Base-by-base conservation (phyloP, 768 basidiomycete genomes). In the Termitomyces sp. region DNA sequence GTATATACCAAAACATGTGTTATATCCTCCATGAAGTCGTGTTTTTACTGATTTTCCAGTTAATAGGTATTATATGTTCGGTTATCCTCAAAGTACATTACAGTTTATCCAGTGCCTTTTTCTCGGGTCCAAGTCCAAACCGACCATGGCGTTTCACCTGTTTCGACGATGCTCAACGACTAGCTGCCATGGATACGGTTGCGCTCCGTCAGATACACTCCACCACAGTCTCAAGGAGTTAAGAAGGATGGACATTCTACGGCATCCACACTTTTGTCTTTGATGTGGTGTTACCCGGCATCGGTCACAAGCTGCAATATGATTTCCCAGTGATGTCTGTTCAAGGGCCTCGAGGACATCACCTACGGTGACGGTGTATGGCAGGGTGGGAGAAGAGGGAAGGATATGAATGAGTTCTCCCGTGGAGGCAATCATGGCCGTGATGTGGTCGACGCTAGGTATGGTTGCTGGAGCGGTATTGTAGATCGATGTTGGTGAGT, bases 301-400 rank as follows among this genome's bases (percentile, higher is more conserved):
- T 22, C 17, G 32, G 35, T 41, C 37, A 22, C 54, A 56, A 26
- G 24, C 42, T 10, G 30, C 15, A 35, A n/a, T 10, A 42, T 44
- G 34, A 15, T 11, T 45, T 48, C 22, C 21, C 15, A 54, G n/a
- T 7, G n/a, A n/a, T 10, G n/a, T 34, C 8, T 34, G 38, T 19
- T n/a, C 34, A 15, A 59, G 55, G 14, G 46, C 43, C 21, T 56
- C n/a, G 5, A 56, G 21, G 6, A 59, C 58, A n/a, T 59, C 58
- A 5, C 55, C 35, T 12, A 56, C 55, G 2, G 58, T 53, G 11
- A 59, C 58, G 2, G 40, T 40, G n/a, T 24, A 5, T 24, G 40
- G n/a, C 3, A 24, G 9, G 9, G 15, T 5, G 6, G 6, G 35
- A 15, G 47, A 34, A 22, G 53, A 45, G 10, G 57, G 57, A 19